Conservation (phyloP, 1,284 basidiomycete genomes). For the Coniferiporia sulphurascens region DNA sequence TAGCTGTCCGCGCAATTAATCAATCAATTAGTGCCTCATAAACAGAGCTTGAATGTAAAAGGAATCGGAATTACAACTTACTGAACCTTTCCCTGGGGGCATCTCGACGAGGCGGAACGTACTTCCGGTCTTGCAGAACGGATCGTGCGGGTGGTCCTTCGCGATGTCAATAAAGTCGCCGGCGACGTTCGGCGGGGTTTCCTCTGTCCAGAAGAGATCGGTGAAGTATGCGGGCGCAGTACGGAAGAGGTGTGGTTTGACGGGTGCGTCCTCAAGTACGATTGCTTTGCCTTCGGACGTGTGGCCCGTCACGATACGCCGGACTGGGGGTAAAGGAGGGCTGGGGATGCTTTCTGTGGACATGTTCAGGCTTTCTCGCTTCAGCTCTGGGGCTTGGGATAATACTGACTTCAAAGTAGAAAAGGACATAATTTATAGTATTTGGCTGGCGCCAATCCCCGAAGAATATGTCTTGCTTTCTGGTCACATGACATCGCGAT, state of each 20-base stretch:
- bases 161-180: conserved; percentile 7
- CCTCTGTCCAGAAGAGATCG: conserved; percentile 15
- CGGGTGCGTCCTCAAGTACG: conserved; percentile 12
- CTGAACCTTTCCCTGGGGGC: conserved; percentile 9
- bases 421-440: too few species aligned
- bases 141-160: conserved; percentile 6
- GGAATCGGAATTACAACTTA: neutral
- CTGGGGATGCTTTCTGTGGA: neutral
- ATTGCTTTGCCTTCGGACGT: conserved; percentile 9
- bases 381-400: too few species aligned
- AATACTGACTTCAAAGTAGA: too few species aligned
- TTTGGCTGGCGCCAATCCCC: too few species aligned
- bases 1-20: conserved; percentile 7
- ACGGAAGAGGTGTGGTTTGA: conserved; percentile 3
- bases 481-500: too few species aligned
- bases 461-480: too few species aligned
- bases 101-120: conserved; percentile 8
- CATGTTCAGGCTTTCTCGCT: too few species aligned
- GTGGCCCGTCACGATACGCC: conserved; percentile 20
- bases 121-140: conserved; percentile 5
- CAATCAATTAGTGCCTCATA: neutral
- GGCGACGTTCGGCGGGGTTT: conserved; percentile 2
- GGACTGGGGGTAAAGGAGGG: neutral
- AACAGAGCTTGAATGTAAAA: neutral
- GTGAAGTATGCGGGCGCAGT: conserved; percentile 7